Evolutionary conservation across 2,329 filamentous ascomycete species (phyloP).

Genomic region (Hypoxylon sp.): DNA sequence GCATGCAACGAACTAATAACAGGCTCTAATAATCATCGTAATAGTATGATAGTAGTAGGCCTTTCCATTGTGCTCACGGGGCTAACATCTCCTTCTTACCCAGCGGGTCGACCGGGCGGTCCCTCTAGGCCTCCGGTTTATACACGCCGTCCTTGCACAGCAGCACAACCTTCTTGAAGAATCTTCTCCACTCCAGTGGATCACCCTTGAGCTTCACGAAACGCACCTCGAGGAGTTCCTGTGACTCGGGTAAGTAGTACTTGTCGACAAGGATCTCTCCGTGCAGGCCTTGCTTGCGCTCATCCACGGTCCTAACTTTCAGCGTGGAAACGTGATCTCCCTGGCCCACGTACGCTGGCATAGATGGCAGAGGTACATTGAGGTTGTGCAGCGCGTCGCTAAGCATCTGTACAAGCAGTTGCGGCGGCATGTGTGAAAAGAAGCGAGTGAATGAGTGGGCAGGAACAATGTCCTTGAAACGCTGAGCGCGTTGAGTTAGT

Average conservation of each 20-base stretch:
- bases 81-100: neutral
- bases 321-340: slow-evolving; percentile 74
- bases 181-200: slow-evolving; percentile 93
- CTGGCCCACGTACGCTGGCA: slow-evolving; percentile 60
- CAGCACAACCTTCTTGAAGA: slow-evolving; percentile 96
- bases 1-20: neutral
- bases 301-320: slow-evolving; percentile 81
- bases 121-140: slow-evolving; percentile 63
- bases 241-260: slow-evolving; percentile 68
- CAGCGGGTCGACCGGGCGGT: slow-evolving; percentile 19
- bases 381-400: slow-evolving; percentile 86
- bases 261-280: slow-evolving; percentile 82
- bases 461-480: slow-evolving; percentile 92
- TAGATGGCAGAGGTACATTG: slow-evolving; percentile 79
- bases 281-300: slow-evolving; percentile 78
- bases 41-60: neutral
- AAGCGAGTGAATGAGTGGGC: slow-evolving; percentile 90
- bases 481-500: slow-evolving; percentile 89
- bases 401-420: slow-evolving; percentile 84
- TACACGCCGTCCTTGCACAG: slow-evolving; percentile 89
- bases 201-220: slow-evolving; percentile 97
- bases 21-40: neutral
- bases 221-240: slow-evolving; percentile 83
- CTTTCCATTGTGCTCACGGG: neutral
- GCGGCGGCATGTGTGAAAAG: slow-evolving; percentile 84